phyloP scores from a whole-genome alignment of 345 rosid genomes.

The Lepidium aucheri region DNA sequence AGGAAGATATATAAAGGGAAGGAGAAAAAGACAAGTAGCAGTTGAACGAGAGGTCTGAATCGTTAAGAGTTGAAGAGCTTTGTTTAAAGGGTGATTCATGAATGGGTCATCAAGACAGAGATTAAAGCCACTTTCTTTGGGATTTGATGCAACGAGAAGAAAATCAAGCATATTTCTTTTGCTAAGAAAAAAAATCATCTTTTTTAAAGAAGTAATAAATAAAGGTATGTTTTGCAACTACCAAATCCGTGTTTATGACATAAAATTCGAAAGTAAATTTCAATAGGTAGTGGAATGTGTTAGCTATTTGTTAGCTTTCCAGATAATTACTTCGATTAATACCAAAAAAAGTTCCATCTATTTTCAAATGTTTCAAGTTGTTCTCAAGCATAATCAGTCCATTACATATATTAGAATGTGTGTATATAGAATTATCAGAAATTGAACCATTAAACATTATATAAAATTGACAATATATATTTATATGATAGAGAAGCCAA shows the following conservation, averaged over 20 bases:
- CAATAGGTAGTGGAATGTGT: no score
- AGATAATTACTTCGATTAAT: no score
- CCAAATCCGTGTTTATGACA: not conserved
- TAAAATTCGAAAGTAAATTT: no score
- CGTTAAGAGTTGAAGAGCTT: not conserved
- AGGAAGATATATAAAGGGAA: constrained; percentile 25
- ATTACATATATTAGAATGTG: no score
- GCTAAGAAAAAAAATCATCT: no score
- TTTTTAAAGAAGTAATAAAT: not conserved
- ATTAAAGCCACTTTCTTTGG: constrained; percentile 21
- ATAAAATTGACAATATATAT: no score
- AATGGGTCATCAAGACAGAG: constrained; percentile 18
- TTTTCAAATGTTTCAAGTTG: no score
- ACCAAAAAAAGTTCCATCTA: no score
- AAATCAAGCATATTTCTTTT: constrained; percentile 19
- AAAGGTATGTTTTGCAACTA: not conserved
- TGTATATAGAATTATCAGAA: not conserved
- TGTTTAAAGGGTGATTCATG: constrained; percentile 18
- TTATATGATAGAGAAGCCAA: no score
- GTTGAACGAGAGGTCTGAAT: constrained; percentile 3
- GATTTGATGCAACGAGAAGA: constrained; percentile 13
- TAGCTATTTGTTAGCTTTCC: no score
- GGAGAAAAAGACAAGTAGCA: constrained; percentile 21
- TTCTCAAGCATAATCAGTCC: no score
- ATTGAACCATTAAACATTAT: not conserved